Evolutionary conservation across 2,329 filamentous ascomycete genomes (phyloP), one percentile per base, ranked within the genome.

Genomic region (Epichloe coenophiala): DNA sequence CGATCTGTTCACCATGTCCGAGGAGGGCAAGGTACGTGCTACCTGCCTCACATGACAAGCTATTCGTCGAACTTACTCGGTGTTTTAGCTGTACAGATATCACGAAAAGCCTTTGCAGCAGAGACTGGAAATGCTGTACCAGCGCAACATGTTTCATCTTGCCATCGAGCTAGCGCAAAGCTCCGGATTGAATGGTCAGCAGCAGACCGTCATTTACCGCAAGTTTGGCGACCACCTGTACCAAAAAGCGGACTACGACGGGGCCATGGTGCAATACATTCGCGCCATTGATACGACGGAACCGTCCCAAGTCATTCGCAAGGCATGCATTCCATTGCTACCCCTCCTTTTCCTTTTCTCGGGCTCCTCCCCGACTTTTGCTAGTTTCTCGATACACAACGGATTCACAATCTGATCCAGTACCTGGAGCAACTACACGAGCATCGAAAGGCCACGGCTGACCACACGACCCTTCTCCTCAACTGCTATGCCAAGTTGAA

Each of bases 401-500:
- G 90, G 55, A 96, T 98, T 67, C 89, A 96, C 60, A 98, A 97
- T 62, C 74, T 98, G 31, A 97, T 98, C 50, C 88, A 95, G 63
- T 98, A 97, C 61, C 75, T 98, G 2, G 94, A 98, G 68, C 89
- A 98, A 66, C 73, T 98, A 15, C 93, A 98, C 61, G 89, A 97
- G 55, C 88, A 94, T 60, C 83, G 91, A 61, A 91, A 84, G 63
- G 94, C 93, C 0, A 96, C 91, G 2, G 84, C 89, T 2, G 93
- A 98, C 57, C 93, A 98, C 59, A 98, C 93, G 0, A 98, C 93
- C 0, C 71, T 98, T 11, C 74, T 98, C 1, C 71, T 98, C 42
- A 98, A 98, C 64, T 98, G 93, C 68, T 98, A 98, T 63, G 93
- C 93, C 0, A 98, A 98, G 63, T 72, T 97, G 15, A 98, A 98